phyloP scores from a whole-genome alignment of 176 grass and related monocot species.

The Zea luxurians region DNA sequence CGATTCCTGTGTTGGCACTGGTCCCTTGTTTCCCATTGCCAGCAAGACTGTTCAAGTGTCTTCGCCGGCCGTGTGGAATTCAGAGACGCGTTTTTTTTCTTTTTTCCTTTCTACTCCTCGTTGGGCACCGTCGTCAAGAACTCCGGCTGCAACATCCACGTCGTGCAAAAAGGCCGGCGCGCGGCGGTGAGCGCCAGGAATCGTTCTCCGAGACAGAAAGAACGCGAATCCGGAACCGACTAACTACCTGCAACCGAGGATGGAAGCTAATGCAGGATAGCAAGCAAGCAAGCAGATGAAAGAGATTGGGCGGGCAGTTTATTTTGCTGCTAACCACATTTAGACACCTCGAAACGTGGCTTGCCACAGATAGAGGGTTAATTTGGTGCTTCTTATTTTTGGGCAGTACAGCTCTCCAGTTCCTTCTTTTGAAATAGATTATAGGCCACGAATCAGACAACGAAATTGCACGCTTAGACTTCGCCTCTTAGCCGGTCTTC shows the following conservation, averaged over 20 bases:
- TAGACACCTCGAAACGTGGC: constrained; percentile 33
- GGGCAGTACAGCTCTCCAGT: constrained; percentile 8
- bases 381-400: constrained; percentile 44
- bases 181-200: constrained; percentile 37
- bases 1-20: constrained; percentile 43
- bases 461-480: background rate
- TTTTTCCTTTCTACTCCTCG: constrained; percentile 30
- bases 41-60: constrained; percentile 18
- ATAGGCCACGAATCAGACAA: background rate
- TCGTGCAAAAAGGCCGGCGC: background rate
- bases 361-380: constrained; percentile 21
- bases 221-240: constrained; percentile 46
- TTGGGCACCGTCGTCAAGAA: constrained; percentile 38
- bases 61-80: background rate
- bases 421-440: background rate
- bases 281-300: constrained; percentile 3
- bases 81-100: background rate
- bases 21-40: constrained; percentile 25
- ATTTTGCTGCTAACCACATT: background rate
- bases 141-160: constrained; percentile 6
- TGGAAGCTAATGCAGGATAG: background rate
- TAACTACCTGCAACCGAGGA: constrained; percentile 41
- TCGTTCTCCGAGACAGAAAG: constrained; percentile 24
- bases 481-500: background rate
- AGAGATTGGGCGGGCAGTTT: background rate